Conservation (phyloP, 805 yeast species). For the Candida insectorum region DNA sequence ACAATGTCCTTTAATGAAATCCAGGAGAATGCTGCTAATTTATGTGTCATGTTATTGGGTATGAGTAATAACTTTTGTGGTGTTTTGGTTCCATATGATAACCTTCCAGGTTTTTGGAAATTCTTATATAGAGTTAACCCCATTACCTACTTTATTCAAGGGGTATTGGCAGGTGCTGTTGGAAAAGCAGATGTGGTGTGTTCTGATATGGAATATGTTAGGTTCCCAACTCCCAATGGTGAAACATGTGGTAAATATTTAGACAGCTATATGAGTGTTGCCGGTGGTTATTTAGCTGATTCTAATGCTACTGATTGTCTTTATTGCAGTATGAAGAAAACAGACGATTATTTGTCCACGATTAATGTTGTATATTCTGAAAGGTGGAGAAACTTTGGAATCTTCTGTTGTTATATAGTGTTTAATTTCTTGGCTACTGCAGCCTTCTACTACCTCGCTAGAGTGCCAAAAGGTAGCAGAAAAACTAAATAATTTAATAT, state of each 20-base stretch:
- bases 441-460: constrained; percentile 54
- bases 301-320: constrained; percentile 49
- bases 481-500: constrained; percentile 30
- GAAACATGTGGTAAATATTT: constrained; percentile 30
- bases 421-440: constrained; percentile 33
- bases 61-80: constrained; percentile 35
- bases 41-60: constrained; percentile 23
- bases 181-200: constrained; percentile 37
- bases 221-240: constrained; percentile 20
- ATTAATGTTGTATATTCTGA: constrained; percentile 44
- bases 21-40: constrained; percentile 32
- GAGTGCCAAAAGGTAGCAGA: constrained; percentile 67
- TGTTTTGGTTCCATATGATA: constrained; percentile 30
- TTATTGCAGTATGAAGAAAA: constrained; percentile 55
- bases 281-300: constrained; percentile 47
- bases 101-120: constrained; percentile 49
- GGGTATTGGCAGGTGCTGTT: constrained; percentile 33
- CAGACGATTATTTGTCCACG: constrained; percentile 56
- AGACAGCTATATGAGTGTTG: constrained; percentile 17
- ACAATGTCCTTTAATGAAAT: constrained; percentile 25
- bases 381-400: constrained; percentile 68
- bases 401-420: constrained; percentile 37
- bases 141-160: constrained; percentile 63
- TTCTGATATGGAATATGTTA: constrained; percentile 19
- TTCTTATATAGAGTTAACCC: constrained; percentile 76